Evolutionary conservation across 148 eudicot genomes (phyloP), one percentile per base, ranked within the genome.

Genomic region (Arctostaphylos glauca): DNA sequence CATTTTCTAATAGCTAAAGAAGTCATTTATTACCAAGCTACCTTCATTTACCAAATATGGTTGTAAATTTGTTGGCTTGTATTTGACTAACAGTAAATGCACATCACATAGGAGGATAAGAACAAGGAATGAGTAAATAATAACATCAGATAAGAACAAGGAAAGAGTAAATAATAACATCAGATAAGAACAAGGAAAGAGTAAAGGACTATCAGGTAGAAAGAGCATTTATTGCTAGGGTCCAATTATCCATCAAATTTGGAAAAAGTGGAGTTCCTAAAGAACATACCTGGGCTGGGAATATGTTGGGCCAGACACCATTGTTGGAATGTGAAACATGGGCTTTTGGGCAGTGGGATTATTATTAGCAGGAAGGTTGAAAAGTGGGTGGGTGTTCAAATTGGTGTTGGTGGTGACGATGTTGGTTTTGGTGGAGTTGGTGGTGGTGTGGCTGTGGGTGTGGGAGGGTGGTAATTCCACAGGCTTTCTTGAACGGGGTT

Each of bases 401-500:
- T 84, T 59, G 47, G 18, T 75, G 74, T 10, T 14, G 13, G 80
- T 44, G 14, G 21, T 54, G 58, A 67, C 19, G 70, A 43, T 66
- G 74, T 53, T 38, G 14, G 43, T 1, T 6, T 43, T 10, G 68
- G 59, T 10, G 3, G 9, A 23, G 2, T 31, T 31, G 74, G 72
- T 19, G 78, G 73, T 47, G 79, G 49, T 56, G 60, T 68, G 54
- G 47, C 21, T 13, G 50, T 49, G 49, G 80, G 52, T 84, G 78
- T 80, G 59, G 73, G 86, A 72, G 74, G 84, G 76, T 70, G 82
- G 79, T 47, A 87, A 80, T 93, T 94, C 98, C 98, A 93, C 97
- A 90, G 83, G 98, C 97, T 94, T 94, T 94, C 97, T 94, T 93
- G 98, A 93, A 93, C 98, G 97, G 78, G 92, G 88, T 15, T 89